Evolutionary conservation across 176 grass and related monocot genomes (phyloP), one percentile per base, ranked within the genome.

Genomic region (Rhynchospora pubera): DNA sequence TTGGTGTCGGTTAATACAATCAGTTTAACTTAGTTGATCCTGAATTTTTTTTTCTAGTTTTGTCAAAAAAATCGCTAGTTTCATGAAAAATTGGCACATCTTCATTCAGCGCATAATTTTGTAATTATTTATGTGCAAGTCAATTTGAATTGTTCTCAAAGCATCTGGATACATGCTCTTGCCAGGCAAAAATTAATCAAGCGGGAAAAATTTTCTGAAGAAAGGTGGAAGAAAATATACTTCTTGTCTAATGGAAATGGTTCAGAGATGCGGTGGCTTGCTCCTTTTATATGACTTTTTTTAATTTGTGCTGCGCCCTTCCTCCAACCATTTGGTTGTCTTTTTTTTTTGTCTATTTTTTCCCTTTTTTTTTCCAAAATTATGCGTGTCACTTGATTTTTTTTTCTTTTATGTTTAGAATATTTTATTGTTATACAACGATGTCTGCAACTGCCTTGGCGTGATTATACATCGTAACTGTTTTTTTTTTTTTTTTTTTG

Each of bases 161-260:
- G 59, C 78, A 65, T 28, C n/a, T 84, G 65, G 24, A 15, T 78
- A 2, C 83, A 12, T 84, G 67, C 66, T 23, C 67, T 83, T 83
- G 39, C 11, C 92, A 99, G 96, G 87, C 96, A 99, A 99, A 95
- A 88, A 45, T 87, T 99, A 78, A 99, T 99, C 82, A 72, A 67
- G n/a, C 85, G 72, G 0, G 92, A 95, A 84, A 87, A 19, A 51
- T 99, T 99, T 82, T 99, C 92, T 52, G 96, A 95, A 42, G 96
- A 95, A 62, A 95, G 85, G 52, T 99, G 92, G 92, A 95, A 99
- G 91, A 99, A 99, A 63, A 90, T 91, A 34, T 95, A 91, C 82
- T 99, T 93, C 81, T 90, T 99, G 84, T 91, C 96, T 51, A 99
- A 99, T 91, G 92, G 96, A 91, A 99, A 99, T 83, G 96, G 92